Evolutionary conservation across 2,329 filamentous ascomycete genomes (phyloP).

Genomic region (Podosphaera aphanis): DNA sequence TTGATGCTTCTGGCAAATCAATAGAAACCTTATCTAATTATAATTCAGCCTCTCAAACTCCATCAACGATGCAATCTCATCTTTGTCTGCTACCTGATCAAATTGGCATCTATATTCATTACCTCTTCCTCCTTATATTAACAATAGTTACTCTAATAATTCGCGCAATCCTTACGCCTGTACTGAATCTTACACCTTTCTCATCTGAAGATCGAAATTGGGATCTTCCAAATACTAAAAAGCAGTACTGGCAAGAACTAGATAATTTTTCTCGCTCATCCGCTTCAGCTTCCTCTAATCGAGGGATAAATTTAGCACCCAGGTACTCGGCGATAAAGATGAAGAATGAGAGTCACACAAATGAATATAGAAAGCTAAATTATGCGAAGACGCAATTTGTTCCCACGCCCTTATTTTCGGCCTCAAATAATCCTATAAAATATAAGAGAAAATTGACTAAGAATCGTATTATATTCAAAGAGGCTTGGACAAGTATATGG

Average conservation of each 20-base stretch:
- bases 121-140: conserved; percentile 37
- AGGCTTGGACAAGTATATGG: conserved; percentile 38
- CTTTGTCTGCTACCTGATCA: conserved; percentile 82
- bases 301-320: conserved; percentile 9
- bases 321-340: conserved; percentile 10
- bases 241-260: background rate
- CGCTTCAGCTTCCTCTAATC: conserved; percentile 13
- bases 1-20: conserved; percentile 35
- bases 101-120: conserved; percentile 59
- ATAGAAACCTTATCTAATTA: conserved; percentile 14
- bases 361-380: background rate
- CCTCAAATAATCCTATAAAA: background rate
- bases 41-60: conserved; percentile 16
- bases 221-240: conserved; percentile 9
- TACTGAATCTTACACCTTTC: conserved; percentile 22
- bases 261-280: conserved; percentile 4
- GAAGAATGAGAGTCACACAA: background rate
- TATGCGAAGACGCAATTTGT: background rate
- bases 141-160: conserved; percentile 26
- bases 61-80: conserved; percentile 57
- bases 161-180: conserved; percentile 32
- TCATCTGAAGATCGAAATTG: conserved; percentile 4
- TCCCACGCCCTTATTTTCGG: background rate
- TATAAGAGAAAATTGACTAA: conserved; percentile 1
- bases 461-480: conserved; percentile 13